Conservation (phyloP, 2,329 filamentous ascomycete genomes). For the Allantophomopsis cytisporea region DNA sequence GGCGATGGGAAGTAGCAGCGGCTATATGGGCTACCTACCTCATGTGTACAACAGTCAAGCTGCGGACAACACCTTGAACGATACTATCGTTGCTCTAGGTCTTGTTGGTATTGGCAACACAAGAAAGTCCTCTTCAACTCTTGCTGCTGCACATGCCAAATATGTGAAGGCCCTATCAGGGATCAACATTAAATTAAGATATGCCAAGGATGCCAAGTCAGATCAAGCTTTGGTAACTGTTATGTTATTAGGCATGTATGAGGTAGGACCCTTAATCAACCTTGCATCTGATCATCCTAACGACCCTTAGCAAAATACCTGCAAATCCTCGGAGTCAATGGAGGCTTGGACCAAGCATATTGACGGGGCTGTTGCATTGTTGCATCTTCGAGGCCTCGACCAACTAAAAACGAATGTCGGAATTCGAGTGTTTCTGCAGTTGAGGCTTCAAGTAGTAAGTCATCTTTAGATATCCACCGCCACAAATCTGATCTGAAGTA, state of each 20-base stretch:
- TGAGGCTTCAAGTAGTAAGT: constrained; percentile 14
- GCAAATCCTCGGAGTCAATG: constrained; percentile 22
- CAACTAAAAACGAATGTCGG: constrained; percentile 32
- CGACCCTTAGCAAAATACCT: too few relatives aligned
- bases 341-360: constrained; percentile 38
- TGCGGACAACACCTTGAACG: too few relatives aligned
- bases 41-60: too few relatives aligned
- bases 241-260: constrained; percentile 38
- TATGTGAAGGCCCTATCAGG: constrained; percentile 36
- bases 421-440: constrained; percentile 37
- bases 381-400: constrained; percentile 30
- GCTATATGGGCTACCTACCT: too few relatives aligned
- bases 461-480: constrained; percentile 2
- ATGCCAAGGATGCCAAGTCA: constrained; percentile 27
- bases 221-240: constrained; percentile 38
- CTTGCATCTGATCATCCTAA: constrained; percentile 15
- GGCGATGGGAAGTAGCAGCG: too few relatives aligned
- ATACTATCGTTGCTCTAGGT: too few relatives aligned
- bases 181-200: constrained; percentile 33
- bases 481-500: constrained; percentile 22
- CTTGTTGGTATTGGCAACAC: too few relatives aligned
- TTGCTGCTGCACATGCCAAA: constrained; percentile 5
- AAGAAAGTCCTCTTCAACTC: too few relatives aligned
- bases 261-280: constrained; percentile 41
- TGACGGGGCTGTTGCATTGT: constrained; percentile 34